These are phyloP conservation scores for Podila clonocystis DNA, from an alignment of 192 early-diverging fungal species.

Conservation along the genomic window DNA sequence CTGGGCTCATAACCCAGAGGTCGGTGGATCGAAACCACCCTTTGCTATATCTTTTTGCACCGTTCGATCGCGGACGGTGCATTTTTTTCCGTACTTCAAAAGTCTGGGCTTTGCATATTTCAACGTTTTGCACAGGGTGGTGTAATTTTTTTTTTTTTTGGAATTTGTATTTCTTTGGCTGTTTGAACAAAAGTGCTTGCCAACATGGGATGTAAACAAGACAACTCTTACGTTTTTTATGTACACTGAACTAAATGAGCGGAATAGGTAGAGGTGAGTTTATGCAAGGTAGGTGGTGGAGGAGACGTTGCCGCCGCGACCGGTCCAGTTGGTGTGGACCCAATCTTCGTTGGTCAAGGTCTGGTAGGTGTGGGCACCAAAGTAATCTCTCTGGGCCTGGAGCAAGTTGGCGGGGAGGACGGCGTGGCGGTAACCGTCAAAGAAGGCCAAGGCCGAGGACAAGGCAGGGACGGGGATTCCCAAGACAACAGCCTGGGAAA, in stretches of 20 bases:
- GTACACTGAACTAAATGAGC: not conserved
- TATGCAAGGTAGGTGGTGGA: slow-evolving; percentile 68
- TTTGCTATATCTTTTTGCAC: slow-evolving; percentile 58
- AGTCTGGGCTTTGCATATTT: too few species aligned
- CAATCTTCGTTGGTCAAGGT: slow-evolving; percentile 76
- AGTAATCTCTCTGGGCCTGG: slow-evolving; percentile 98
- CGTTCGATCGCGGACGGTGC: too few species aligned
- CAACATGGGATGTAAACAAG: not conserved
- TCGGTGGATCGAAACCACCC: slow-evolving; percentile 83
- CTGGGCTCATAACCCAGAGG: slow-evolving; percentile 91
- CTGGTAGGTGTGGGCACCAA: slow-evolving; percentile 98
- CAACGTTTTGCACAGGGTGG: too few species aligned
- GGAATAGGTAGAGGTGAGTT: not conserved
- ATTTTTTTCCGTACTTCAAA: too few species aligned
- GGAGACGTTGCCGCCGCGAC: slow-evolving; percentile 80
- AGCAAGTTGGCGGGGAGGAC: slow-evolving; percentile 94
- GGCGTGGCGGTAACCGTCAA: slow-evolving; percentile 95
- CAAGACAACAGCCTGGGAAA: slow-evolving; percentile 78
- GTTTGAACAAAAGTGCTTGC: not conserved
- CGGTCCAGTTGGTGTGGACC: slow-evolving; percentile 99
- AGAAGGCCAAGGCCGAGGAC: slow-evolving; percentile 94
- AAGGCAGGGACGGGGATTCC: slow-evolving; percentile 94
- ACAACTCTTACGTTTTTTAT: not conserved
- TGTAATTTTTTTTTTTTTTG: not conserved
- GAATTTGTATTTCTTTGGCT: not conserved